Evolutionary conservation across 371 early-diverging fungal genomes (phyloP).

Genomic region (Saksenaea oblongispora): DNA sequence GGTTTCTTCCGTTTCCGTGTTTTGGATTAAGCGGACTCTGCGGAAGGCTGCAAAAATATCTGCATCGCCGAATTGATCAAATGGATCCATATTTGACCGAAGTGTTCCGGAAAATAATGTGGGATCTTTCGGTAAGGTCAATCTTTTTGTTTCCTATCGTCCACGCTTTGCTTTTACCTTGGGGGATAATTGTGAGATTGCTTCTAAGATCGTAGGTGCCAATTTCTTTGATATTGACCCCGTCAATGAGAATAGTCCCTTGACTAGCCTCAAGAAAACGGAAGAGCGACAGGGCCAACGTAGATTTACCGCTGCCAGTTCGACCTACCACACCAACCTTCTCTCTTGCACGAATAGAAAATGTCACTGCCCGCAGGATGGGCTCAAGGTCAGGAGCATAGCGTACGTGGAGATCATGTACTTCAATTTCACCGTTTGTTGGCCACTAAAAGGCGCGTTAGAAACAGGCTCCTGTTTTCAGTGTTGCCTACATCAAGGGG

Average conservation of each 20-base stretch:
- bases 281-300: slow-evolving; percentile 70
- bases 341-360: slow-evolving; percentile 44
- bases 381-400: slow-evolving; percentile 59
- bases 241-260: slow-evolving; percentile 73
- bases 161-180: slow-evolving; percentile 23
- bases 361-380: slow-evolving; percentile 54
- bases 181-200: slow-evolving; percentile 71
- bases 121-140: slow-evolving; percentile 37
- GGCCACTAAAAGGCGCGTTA: background rate
- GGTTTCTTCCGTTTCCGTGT: background rate
- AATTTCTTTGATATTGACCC: slow-evolving; percentile 68
- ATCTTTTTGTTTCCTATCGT: background rate
- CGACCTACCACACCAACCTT: slow-evolving; percentile 64
- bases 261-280: slow-evolving; percentile 64
- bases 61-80: slow-evolving; percentile 52
- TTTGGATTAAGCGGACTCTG: slow-evolving; percentile 45
- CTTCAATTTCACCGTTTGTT: slow-evolving; percentile 53
- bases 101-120: slow-evolving; percentile 64
- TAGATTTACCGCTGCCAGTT: slow-evolving; percentile 78
- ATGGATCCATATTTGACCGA: slow-evolving; percentile 65
- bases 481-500: slow-evolving; percentile 18
- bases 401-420: slow-evolving; percentile 51
- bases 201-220: slow-evolving; percentile 67
- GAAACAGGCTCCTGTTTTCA: background rate
- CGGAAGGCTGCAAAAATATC: slow-evolving; percentile 66